Percentiles rank a stretch among this genome's conserved stretches.
Conservation (phyloP, 345 rosid genomes). For the Eucalyptus viminalis region DNA sequence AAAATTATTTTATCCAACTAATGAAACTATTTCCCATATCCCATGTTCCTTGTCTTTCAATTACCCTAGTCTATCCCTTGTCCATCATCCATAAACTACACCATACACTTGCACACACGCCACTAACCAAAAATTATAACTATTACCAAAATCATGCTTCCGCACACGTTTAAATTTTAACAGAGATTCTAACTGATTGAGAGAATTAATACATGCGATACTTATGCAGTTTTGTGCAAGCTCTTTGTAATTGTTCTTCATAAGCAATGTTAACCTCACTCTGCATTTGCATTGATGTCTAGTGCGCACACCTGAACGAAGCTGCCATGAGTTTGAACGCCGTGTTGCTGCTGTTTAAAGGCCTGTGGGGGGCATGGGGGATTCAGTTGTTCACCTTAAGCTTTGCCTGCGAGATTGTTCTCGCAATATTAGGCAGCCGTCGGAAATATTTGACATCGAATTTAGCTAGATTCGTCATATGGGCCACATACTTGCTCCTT, state of each 20-base stretch:
- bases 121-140: too few relatives aligned
- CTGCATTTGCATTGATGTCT: neutral
- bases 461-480: neutral
- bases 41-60: too few relatives aligned
- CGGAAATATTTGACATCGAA: neutral
- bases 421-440: neutral
- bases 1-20: too few relatives aligned
- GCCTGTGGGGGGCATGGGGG: constrained; percentile 1
- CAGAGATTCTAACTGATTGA: neutral
- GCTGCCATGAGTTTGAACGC: neutral
- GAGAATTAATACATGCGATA: neutral
- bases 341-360: neutral
- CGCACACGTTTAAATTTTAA: too few relatives aligned
- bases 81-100: too few relatives aligned
- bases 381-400: neutral
- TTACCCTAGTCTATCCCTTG: too few relatives aligned
- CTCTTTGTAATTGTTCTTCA: neutral
- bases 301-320: neutral
- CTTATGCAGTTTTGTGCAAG: neutral
- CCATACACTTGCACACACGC: too few relatives aligned
- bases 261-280: neutral
- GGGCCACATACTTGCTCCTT: neutral
- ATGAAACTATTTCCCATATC: too few relatives aligned
- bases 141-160: too few relatives aligned
- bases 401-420: neutral